These are phyloP conservation scores for Terfezia claveryi DNA, from an alignment of 495 filamentous ascomycete species.

Conservation along the genomic window DNA sequence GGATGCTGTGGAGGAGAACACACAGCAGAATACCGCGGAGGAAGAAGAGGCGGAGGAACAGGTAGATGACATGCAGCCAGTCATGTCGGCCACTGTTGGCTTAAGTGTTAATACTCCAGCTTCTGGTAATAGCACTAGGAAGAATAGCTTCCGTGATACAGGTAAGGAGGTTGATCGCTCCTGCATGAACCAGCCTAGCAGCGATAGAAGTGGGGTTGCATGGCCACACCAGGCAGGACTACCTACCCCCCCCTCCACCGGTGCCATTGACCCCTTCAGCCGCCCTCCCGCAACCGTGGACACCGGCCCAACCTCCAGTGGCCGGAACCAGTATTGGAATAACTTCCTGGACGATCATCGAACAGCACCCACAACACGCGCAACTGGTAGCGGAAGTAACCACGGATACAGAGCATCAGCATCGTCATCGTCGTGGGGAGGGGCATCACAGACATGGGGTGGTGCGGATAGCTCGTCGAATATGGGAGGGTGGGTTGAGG, in stretches of 20 bases:
- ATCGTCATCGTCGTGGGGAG: neutral
- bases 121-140: neutral
- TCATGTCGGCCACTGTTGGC: neutral
- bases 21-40: neutral
- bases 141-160: neutral
- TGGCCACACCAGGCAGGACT: neutral
- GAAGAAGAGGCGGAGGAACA: neutral
- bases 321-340: no score
- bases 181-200: neutral
- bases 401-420: neutral
- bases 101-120: neutral
- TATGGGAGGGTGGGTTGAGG: neutral
- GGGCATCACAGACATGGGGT: neutral
- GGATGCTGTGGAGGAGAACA: neutral
- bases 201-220: neutral
- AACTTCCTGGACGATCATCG: no score
- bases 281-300: neutral
- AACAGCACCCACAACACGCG: neutral
- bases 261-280: neutral
- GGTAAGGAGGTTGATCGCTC: neutral
- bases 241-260: neutral
- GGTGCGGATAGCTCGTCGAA: neutral
- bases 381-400: neutral
- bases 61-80: neutral
- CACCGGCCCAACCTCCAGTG: neutral